Percentiles rank a stretch among this genome's conserved stretches.
These are phyloP conservation scores for Zymoseptoria tritici DNA, from an alignment of 2,329 filamentous ascomycete genomes.

Conservation along the genomic window DNA sequence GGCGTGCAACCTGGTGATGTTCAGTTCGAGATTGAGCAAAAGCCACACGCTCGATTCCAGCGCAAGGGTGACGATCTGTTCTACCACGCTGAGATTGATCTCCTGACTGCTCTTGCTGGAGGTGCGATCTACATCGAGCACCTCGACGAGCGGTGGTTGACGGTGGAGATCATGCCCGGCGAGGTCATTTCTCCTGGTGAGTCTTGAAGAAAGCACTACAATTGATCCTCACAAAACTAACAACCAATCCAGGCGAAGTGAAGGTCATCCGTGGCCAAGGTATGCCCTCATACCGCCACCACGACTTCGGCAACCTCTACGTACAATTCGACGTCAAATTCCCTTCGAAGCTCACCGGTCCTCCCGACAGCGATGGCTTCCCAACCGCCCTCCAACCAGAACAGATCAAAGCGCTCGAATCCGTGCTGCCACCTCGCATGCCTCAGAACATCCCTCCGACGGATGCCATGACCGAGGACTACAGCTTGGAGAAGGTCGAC, in stretches of 20 bases:
- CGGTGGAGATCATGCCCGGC: conserved; percentile 83
- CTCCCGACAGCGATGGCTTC: conserved; percentile 33
- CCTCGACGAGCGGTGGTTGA: conserved; percentile 94
- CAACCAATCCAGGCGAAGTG: conserved; percentile 57
- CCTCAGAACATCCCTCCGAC: conserved; percentile 60
- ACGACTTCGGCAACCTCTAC: conserved; percentile 92
- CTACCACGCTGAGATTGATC: conserved; percentile 90
- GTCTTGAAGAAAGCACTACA: conserved; percentile 29
- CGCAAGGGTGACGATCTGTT: conserved; percentile 94
- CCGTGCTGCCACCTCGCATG: conserved; percentile 69
- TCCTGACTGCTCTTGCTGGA: conserved; percentile 88
- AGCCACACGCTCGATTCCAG: conserved; percentile 92
- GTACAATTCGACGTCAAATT: conserved; percentile 98
- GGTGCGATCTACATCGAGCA: conserved; percentile 91
- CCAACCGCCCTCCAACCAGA: conserved; percentile 46
- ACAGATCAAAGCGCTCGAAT: conserved; percentile 71
- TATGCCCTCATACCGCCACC: conserved; percentile 93
- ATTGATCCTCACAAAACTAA: conserved; percentile 12
- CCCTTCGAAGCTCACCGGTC: conserved; percentile 51
- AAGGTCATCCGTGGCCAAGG: conserved; percentile 95
- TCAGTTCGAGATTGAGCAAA: conserved; percentile 98
- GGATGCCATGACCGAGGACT: conserved; percentile 89
- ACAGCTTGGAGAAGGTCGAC: conserved; percentile 78
- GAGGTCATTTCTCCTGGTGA: conserved; percentile 90
- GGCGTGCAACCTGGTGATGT: conserved; percentile 92